These are phyloP conservation scores for Karstenula rhodostoma DNA, from an alignment of 2,329 filamentous ascomycete genomes.

Conservation along the genomic window DNA sequence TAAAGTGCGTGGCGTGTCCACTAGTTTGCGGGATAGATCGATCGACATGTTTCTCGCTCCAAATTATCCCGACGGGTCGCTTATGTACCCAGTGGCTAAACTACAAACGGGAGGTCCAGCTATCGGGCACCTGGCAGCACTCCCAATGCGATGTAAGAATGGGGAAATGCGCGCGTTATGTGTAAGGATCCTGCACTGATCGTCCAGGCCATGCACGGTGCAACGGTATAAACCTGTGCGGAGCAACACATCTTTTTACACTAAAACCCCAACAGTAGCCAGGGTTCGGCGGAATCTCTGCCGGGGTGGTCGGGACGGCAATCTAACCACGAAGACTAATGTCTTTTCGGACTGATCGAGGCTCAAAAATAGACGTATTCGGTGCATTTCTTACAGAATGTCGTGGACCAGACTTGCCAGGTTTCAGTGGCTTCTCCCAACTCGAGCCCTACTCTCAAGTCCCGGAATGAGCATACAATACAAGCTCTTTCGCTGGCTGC, in stretches of 20 bases:
- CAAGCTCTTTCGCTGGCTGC: too few species aligned
- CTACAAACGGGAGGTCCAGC: neutral
- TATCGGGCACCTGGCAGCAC: neutral
- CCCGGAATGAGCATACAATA: too few species aligned
- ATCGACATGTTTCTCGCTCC: conserved; percentile 26
- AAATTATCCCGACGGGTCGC: conserved; percentile 21
- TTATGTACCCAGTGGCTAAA: neutral
- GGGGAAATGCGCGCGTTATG: neutral
- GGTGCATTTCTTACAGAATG: too few species aligned
- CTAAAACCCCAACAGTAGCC: neutral
- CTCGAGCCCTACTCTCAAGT: too few species aligned
- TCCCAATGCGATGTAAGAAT: neutral
- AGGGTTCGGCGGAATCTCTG: too few species aligned
- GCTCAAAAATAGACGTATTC: too few species aligned
- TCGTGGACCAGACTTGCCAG: too few species aligned
- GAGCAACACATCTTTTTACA: neutral
- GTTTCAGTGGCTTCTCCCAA: too few species aligned
- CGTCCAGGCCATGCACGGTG: neutral
- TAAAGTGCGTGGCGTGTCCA: conserved; percentile 2
- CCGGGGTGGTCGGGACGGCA: too few species aligned
- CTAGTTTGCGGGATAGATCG: conserved; percentile 19
- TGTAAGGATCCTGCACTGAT: neutral
- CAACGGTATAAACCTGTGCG: neutral
- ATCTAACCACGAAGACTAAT: too few species aligned
- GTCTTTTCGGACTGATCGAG: too few species aligned